Conservation (phyloP, 225 moss, liverwort and hornwort genomes). For the Straminergon stramineum region DNA sequence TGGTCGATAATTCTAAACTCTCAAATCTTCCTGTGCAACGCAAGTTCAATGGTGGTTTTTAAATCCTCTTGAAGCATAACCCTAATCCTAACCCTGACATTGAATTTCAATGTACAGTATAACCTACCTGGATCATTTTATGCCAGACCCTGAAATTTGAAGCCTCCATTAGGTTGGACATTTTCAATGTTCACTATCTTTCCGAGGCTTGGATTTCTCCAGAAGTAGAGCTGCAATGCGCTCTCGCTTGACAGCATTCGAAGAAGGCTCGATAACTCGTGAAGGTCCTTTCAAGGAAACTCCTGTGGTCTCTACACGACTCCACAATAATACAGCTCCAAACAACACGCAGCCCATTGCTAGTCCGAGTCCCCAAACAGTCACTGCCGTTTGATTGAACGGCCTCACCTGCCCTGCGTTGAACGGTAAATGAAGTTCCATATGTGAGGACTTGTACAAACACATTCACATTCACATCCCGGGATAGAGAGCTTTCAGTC, state of each 20-base stretch:
- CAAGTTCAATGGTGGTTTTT: not conserved
- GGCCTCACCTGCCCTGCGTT: constrained; percentile 35
- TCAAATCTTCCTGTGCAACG: not conserved
- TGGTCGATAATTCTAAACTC: not conserved
- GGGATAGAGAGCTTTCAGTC: not conserved
- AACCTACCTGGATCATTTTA: not conserved
- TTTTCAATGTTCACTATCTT: constrained; percentile 15
- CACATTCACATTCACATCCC: not conserved
- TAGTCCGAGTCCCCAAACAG: constrained; percentile 84
- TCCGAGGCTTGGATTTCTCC: constrained; percentile 53
- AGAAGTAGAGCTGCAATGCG: constrained; percentile 89
- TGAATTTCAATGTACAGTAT: not conserved
- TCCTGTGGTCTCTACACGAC: constrained; percentile 55
- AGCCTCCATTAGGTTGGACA: not conserved
- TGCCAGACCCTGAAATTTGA: not conserved
- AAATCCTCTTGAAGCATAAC: not conserved
- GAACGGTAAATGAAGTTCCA: not conserved
- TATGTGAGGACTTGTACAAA: not conserved
- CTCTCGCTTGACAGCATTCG: constrained; percentile 74
- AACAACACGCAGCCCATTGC: constrained; percentile 85
- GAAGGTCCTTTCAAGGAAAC: constrained; percentile 54
- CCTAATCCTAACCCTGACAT: not conserved
- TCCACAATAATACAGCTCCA: constrained; percentile 82
- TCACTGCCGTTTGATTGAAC: constrained; percentile 69
- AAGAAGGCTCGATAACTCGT: constrained; percentile 76